Conservation (phyloP, 768 basidiomycete genomes). For the Amanita rubescens region DNA sequence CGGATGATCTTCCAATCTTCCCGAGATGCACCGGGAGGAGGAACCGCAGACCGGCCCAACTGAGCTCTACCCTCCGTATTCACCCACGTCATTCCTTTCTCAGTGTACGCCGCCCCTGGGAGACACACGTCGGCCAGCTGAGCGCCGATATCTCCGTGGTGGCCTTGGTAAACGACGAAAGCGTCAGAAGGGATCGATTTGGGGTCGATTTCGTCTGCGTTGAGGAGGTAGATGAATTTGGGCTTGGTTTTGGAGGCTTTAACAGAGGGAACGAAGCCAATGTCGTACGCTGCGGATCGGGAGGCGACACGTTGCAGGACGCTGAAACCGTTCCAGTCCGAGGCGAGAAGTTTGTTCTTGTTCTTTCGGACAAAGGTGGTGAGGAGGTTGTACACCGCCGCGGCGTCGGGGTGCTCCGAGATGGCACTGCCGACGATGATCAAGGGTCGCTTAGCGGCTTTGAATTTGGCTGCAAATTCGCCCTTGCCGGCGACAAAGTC, state of each 20-base stretch:
- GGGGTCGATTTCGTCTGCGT: constrained; percentile 91
- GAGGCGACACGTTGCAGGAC: constrained; percentile 93
- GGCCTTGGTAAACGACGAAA: constrained; percentile 98
- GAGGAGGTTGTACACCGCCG: constrained; percentile 67
- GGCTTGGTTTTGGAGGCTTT: constrained; percentile 68
- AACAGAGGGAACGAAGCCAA: constrained; percentile 86
- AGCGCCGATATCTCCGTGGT: constrained; percentile 95
- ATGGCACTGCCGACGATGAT: constrained; percentile 90
- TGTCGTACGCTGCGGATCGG: constrained; percentile 88
- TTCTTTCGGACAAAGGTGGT: constrained; percentile 76
- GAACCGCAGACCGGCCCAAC: constrained; percentile 84
- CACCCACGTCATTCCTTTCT: constrained; percentile 84
- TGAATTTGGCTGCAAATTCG: constrained; percentile 80
- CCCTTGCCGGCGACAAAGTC: constrained; percentile 75
- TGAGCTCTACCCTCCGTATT: constrained; percentile 96
- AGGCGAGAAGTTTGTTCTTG: constrained; percentile 66
- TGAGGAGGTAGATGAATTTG: constrained; percentile 95
- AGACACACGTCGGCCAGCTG: constrained; percentile 96
- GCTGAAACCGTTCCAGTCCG: constrained; percentile 94
- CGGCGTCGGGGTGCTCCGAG: constrained; percentile 78
- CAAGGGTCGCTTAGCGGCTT: constrained; percentile 81
- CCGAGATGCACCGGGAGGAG: constrained; percentile 88
- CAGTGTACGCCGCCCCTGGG: constrained; percentile 91
- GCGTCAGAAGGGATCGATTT: constrained; percentile 83
- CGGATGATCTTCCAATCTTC: constrained; percentile 98